Base-by-base conservation (phyloP, 2,329 filamentous ascomycete species). In the Nemania sp. region DNA sequence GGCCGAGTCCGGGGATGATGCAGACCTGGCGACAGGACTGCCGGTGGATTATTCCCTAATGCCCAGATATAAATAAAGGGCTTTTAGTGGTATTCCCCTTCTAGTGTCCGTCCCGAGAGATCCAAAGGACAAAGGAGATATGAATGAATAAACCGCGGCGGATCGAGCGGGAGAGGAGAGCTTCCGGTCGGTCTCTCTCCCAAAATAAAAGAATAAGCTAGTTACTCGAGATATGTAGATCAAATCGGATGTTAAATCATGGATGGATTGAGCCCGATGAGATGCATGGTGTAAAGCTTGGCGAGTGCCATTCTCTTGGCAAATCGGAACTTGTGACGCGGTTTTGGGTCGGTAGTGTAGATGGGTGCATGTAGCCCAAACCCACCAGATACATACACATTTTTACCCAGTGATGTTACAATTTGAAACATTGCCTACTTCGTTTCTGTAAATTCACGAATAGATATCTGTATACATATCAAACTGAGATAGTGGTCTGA, bases 311-410 rank as follows among this genome's bases (percentile, higher is more conserved):
- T 44, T 20, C 31, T 47, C 33, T 50, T 54, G 54, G 50, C 36
- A 42, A 42, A 33, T 33, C 30, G 50, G 41, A 47, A 50, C 44
- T 28, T 57, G 45, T 54, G 46, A 52, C 49, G 49, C 45, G 49
- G 31, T 22, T 49, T 54, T 49, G 45, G 50, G 54, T 50, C 53
- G 41, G 22, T 39, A n/a, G n/a, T n/a, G n/a, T n/a, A 23, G 40
- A 51, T 30, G 24, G n/a, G 19, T 53, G 43, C 43, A 39, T 34
- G 22, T 41, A n/a, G 28, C 6, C 22, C 5, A 24, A 17, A 41
- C 5, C 39, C 11, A 26, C 9, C 39, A 17, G 11, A 41, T 41
- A 5, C 39, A 12, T 7, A 19, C 36, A 39, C 36, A 39, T 12
- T 8, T 11, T 6, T 14, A 23, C 39, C 31, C 30, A 39, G 24